A percentile compares a stretch with the other conserved stretches of the same genome.
Evolutionary conservation across 2,329 filamentous ascomycete genomes (phyloP).

Genomic region (Xylaria sp.): DNA sequence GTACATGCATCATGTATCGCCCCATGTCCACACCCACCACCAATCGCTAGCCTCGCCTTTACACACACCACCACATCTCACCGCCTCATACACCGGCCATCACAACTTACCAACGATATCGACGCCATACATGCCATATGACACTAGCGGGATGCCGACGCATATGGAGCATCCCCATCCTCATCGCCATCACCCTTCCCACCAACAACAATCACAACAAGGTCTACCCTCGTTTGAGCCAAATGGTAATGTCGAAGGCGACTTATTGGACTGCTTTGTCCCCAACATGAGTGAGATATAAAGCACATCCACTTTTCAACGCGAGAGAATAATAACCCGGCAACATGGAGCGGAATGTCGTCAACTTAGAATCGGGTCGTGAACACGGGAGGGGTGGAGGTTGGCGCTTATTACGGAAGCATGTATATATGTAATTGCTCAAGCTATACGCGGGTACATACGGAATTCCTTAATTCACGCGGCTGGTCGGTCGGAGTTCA

Average conservation of each 20-base stretch:
- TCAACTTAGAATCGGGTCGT: not conserved
- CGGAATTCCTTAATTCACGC: not conserved
- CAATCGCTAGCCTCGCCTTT: slow-evolving; percentile 18
- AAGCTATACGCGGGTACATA: slow-evolving; percentile 1
- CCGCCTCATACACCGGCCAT: slow-evolving; percentile 16
- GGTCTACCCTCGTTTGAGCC: slow-evolving; percentile 12
- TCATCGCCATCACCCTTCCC: not conserved
- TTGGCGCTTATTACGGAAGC: not conserved
- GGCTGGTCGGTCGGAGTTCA: slow-evolving; percentile 16
- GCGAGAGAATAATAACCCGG: not conserved
- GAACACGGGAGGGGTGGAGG: not conserved
- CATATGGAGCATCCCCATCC: slow-evolving; percentile 11
- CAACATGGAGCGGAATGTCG: not conserved
- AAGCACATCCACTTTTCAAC: not conserved
- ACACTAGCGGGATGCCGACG: slow-evolving; percentile 11
- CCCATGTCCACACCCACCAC: slow-evolving; percentile 24
- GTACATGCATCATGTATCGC: slow-evolving; percentile 24
- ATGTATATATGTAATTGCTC: slow-evolving; percentile 21
- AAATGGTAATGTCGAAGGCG: slow-evolving; percentile 9
- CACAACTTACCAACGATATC: slow-evolving; percentile 18
- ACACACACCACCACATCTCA: slow-evolving; percentile 22
- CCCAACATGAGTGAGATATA: slow-evolving; percentile 26
- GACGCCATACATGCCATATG: slow-evolving; percentile 18
- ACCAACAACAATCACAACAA: slow-evolving; percentile 6
- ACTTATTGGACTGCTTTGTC: slow-evolving; percentile 28